These are phyloP conservation scores for Nothophaeocryptopus gaeumannii DNA, from an alignment of 2,329 filamentous ascomycete species.

Conservation along the genomic window DNA sequence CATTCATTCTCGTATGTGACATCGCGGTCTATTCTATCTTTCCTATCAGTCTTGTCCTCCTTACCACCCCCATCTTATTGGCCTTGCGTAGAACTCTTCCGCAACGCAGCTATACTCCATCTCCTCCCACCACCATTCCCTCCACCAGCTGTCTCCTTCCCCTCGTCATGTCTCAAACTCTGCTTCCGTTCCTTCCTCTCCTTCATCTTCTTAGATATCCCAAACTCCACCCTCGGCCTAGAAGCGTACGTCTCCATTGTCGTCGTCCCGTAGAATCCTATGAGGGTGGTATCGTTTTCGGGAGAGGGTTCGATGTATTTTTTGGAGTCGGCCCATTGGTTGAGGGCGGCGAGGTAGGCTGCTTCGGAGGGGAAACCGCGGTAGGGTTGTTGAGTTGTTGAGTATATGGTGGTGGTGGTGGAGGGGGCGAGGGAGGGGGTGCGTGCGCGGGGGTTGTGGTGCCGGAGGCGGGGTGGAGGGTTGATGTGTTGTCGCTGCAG, in stretches of 20 bases:
- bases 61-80: too few relatives aligned
- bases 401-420: slow-evolving; percentile 1
- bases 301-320: slow-evolving; percentile 26
- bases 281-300: slow-evolving; percentile 19
- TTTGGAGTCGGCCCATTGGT: slow-evolving; percentile 32
- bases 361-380: slow-evolving; percentile 30
- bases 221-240: slow-evolving; percentile 24
- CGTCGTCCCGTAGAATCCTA: slow-evolving; percentile 31
- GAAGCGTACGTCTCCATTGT: slow-evolving; percentile 29
- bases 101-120: too few relatives aligned
- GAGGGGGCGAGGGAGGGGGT: slow-evolving; percentile 3
- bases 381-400: slow-evolving; percentile 20
- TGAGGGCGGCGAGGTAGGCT: slow-evolving; percentile 29
- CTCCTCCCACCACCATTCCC: too few relatives aligned
- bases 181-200: slow-evolving; percentile 24
- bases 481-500: neutral
- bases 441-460: neutral
- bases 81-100: too few relatives aligned
- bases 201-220: slow-evolving; percentile 22
- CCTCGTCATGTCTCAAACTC: neutral
- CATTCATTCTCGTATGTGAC: too few relatives aligned
- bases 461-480: too few relatives aligned
- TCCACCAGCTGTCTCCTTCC: neutral
- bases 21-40: too few relatives aligned
- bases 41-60: too few relatives aligned